Evolutionary conservation across 2,329 filamentous ascomycete genomes (phyloP).

Genomic region (Apiospora koreana): DNA sequence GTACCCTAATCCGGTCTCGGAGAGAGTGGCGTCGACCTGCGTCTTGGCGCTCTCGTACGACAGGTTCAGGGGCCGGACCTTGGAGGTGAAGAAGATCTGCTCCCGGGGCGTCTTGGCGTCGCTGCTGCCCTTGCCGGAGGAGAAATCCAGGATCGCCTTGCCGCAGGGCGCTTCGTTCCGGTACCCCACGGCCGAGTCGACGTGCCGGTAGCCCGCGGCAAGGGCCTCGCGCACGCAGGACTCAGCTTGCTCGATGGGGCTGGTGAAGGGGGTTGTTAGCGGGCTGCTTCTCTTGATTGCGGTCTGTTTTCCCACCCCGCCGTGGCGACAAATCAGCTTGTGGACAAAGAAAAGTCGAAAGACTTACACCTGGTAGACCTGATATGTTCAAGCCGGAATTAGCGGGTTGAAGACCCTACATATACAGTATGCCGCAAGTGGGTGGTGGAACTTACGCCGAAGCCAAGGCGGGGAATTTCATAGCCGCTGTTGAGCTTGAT

Average conservation of each 20-base stretch:
- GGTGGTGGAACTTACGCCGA: slow-evolving; percentile 45
- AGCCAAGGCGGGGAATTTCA: slow-evolving; percentile 53
- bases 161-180: slow-evolving; percentile 51
- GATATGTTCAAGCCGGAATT: neutral
- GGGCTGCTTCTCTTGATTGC: neutral
- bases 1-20: slow-evolving; percentile 63
- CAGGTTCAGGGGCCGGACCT: slow-evolving; percentile 47
- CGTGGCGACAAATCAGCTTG: neutral
- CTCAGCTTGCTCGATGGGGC: slow-evolving; percentile 39
- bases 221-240: slow-evolving; percentile 46
- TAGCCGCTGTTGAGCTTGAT: slow-evolving; percentile 57
- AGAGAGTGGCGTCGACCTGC: slow-evolving; percentile 64
- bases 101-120: slow-evolving; percentile 41
- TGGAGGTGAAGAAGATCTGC: slow-evolving; percentile 58
- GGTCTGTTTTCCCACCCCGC: neutral
- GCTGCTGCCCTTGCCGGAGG: slow-evolving; percentile 17
- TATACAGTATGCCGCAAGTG: neutral
- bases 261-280: slow-evolving; percentile 18
- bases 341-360: neutral
- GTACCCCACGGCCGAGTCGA: slow-evolving; percentile 56
- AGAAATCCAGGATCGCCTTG: slow-evolving; percentile 37
- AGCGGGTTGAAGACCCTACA: neutral
- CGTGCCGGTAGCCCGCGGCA: slow-evolving; percentile 54
- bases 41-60: slow-evolving; percentile 65
- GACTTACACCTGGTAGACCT: slow-evolving; percentile 58